Evolutionary conservation across 192 early-diverging fungal genomes (phyloP).

Genomic region (Backusella parvicylindrica): DNA sequence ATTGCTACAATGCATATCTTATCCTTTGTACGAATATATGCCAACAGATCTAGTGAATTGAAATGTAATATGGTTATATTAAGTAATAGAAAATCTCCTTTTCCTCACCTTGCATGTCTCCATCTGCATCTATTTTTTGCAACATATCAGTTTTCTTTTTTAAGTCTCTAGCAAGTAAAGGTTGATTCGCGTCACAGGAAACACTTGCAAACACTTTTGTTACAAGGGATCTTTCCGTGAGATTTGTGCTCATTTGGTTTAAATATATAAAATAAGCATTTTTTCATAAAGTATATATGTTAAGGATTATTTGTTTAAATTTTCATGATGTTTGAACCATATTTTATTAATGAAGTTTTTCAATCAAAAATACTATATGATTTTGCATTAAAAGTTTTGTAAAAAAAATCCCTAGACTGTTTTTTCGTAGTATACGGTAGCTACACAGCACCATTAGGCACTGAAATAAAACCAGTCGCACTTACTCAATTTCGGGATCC

Average conservation of each 20-base stretch:
- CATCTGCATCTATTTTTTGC: background rate
- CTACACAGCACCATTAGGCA: too few relatives aligned
- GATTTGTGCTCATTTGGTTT: conserved; percentile 8
- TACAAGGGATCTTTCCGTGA: conserved; percentile 3
- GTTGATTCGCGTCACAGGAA: background rate
- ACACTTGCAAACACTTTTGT: conserved; percentile 6
- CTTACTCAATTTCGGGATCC: too few relatives aligned
- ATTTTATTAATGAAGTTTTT: too few relatives aligned
- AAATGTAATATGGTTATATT: too few relatives aligned
- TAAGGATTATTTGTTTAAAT: too few relatives aligned
- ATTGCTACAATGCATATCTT: conserved; percentile 2
- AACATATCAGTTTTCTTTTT: conserved; percentile 6
- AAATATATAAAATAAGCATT: background rate
- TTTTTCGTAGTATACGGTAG: too few relatives aligned
- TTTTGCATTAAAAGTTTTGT: background rate
- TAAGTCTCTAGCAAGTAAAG: conserved; percentile 1
- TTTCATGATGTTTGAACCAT: too few relatives aligned
- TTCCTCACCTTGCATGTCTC: conserved; percentile 1
- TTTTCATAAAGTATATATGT: background rate
- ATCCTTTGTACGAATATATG: too few relatives aligned
- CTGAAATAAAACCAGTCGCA: too few relatives aligned
- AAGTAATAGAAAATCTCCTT: background rate
- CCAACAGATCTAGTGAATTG: too few relatives aligned
- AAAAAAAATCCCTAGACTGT: too few relatives aligned
- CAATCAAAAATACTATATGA: background rate